Evolutionary conservation across 1,139 yeast genomes (phyloP).

Genomic region (Kodamaea sp.): DNA sequence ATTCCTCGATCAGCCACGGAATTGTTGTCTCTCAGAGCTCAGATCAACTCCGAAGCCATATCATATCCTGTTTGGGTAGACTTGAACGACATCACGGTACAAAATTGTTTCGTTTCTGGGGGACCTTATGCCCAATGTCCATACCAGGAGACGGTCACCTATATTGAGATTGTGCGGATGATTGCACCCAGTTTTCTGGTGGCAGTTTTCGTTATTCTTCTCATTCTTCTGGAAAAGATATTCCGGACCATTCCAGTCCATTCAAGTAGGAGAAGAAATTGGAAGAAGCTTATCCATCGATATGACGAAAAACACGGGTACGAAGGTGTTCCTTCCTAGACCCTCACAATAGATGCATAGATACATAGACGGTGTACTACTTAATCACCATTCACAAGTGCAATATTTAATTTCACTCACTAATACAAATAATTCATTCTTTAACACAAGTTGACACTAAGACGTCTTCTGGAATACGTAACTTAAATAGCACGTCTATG

Average conservation of each 20-base stretch:
- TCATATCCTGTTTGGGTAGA: conserved; percentile 71
- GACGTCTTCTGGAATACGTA: too few species aligned
- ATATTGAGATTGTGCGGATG: conserved; percentile 59
- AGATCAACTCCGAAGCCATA: conserved; percentile 18
- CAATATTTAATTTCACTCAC: too few species aligned
- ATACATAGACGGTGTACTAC: too few species aligned
- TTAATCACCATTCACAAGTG: too few species aligned
- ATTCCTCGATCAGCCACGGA: conserved; percentile 56
- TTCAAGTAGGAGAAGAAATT: conserved; percentile 40
- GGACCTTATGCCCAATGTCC: conserved; percentile 83
- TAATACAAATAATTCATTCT: too few species aligned
- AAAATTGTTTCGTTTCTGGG: conserved; percentile 84
- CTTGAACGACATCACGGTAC: conserved; percentile 72
- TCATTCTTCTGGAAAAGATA: conserved; percentile 33
- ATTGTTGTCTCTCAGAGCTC: conserved; percentile 31
- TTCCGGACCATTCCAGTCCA: conserved; percentile 40
- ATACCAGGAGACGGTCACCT: conserved; percentile 57
- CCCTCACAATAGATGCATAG: too few species aligned
- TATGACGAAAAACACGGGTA: conserved; percentile 40
- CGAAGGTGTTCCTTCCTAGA: conserved; percentile 48
- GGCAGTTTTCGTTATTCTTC: conserved; percentile 36
- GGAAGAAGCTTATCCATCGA: conserved; percentile 40
- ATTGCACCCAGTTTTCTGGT: conserved; percentile 68
- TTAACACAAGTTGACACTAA: too few species aligned
- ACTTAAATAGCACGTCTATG: too few species aligned